Evolutionary conservation across 2,329 filamentous ascomycete genomes (phyloP).

Genomic region (Claviceps sp.): DNA sequence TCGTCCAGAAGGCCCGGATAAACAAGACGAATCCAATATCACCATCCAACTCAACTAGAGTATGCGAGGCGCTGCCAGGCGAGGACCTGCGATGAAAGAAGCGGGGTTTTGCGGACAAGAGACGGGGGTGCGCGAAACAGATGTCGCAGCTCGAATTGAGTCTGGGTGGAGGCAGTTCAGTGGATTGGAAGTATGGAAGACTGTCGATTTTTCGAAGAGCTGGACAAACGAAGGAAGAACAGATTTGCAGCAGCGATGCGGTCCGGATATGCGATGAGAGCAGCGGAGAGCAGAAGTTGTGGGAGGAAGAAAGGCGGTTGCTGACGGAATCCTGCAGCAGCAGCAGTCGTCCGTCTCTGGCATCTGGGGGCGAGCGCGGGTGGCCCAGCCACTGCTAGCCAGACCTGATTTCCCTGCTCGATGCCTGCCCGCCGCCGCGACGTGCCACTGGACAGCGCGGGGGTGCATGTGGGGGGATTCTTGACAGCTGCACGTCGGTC

Average conservation of each 20-base stretch:
- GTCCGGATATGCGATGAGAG: constrained; percentile 1
- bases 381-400: too few relatives aligned
- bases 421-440: background rate
- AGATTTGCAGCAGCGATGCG: background rate
- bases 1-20: background rate
- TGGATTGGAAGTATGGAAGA: background rate
- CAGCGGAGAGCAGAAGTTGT: background rate
- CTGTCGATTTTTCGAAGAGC: background rate
- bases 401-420: too few relatives aligned
- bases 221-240: background rate
- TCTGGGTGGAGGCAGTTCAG: background rate
- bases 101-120: background rate
- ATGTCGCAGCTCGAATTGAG: background rate
- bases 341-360: too few relatives aligned
- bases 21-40: background rate
- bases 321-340: background rate
- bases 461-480: background rate
- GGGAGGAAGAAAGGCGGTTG: background rate
- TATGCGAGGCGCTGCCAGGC: background rate
- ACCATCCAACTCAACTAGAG: background rate
- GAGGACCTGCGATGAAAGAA: background rate
- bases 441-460: background rate
- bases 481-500: background rate
- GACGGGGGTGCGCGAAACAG: background rate
- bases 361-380: too few relatives aligned